Evolutionary conservation across 805 yeast species (phyloP).

Genomic region (Suhomyces xylopsoci): DNA sequence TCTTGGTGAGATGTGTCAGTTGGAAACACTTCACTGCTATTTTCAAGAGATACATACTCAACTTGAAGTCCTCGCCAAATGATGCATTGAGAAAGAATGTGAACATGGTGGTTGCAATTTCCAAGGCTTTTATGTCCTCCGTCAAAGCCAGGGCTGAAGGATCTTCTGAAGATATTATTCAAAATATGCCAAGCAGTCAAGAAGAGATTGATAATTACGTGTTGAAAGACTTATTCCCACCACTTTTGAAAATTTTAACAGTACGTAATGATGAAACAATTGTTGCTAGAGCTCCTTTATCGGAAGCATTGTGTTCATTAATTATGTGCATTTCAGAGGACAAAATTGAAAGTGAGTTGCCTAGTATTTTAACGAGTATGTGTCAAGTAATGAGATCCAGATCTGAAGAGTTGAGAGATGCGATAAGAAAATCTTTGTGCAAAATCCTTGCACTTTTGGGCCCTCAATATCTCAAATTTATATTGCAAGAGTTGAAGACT

Average conservation of each 20-base stretch:
- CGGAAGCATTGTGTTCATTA: constrained; percentile 74
- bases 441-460: constrained; percentile 67
- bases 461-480: constrained; percentile 65
- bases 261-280: constrained; percentile 77
- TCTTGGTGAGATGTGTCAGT: constrained; percentile 53
- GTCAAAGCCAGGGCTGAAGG: constrained; percentile 17
- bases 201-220: constrained; percentile 38
- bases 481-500: constrained; percentile 70
- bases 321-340: constrained; percentile 60
- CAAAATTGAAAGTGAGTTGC: constrained; percentile 56
- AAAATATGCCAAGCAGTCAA: constrained; percentile 25
- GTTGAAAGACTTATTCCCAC: constrained; percentile 56
- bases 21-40: constrained; percentile 83
- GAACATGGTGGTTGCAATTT: constrained; percentile 53
- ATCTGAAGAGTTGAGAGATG: constrained; percentile 84
- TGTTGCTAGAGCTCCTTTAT: constrained; percentile 69
- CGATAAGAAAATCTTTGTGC: constrained; percentile 72
- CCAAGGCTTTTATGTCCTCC: constrained; percentile 47
- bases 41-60: constrained; percentile 60
- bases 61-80: constrained; percentile 33
- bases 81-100: constrained; percentile 57
- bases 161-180: constrained; percentile 16
- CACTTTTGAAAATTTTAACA: constrained; percentile 55
- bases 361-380: constrained; percentile 79
- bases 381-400: constrained; percentile 86